These are phyloP conservation scores for Petunia axillaris DNA, from an alignment of 257 asterid species.

Conservation along the genomic window DNA sequence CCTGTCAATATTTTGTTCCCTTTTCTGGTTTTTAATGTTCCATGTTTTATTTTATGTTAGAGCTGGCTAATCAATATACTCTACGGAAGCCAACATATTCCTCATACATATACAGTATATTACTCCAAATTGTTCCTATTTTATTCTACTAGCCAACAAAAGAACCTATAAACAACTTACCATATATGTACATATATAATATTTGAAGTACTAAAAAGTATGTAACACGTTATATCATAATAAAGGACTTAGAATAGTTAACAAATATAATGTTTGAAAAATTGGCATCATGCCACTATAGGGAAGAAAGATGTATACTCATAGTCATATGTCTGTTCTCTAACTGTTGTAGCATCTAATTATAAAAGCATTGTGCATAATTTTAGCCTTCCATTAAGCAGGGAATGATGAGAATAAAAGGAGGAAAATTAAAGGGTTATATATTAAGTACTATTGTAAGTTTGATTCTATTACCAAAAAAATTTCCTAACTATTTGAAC, in stretches of 20 bases:
- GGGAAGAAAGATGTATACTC: background rate
- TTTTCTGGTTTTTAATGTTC: background rate
- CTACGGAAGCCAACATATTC: background rate
- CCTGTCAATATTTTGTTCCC: background rate
- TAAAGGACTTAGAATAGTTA: background rate
- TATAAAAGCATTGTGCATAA: background rate
- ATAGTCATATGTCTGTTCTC: background rate
- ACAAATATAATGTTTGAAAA: conserved; percentile 9
- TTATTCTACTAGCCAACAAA: too few species aligned
- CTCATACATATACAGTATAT: background rate
- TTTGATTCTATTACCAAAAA: background rate
- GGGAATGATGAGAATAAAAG: background rate
- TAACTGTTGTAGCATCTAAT: background rate
- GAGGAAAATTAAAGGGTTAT: background rate
- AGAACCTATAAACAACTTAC: too few species aligned
- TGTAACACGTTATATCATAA: background rate
- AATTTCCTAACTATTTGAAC: background rate
- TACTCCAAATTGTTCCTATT: background rate
- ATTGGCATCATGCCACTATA: background rate
- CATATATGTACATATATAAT: too few species aligned
- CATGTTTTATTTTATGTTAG: background rate
- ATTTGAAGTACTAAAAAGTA: background rate
- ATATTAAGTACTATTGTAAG: background rate
- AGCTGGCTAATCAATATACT: background rate
- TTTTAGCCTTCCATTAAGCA: conserved; percentile 8